Conservation (phyloP, 805 yeast genomes). For the Candida taoyuanica region DNA sequence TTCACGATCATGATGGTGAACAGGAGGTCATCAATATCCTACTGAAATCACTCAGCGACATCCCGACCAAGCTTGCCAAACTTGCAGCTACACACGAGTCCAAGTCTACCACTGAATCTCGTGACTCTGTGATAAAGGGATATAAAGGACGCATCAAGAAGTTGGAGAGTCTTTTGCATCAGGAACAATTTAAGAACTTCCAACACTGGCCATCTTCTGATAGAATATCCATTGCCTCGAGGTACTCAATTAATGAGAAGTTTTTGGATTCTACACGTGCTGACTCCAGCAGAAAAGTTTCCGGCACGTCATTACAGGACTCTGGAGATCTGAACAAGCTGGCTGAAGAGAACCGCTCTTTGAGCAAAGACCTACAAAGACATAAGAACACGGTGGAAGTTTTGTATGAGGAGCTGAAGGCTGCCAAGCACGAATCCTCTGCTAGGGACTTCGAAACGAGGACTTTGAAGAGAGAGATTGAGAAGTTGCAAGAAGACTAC, state of each 20-base stretch:
- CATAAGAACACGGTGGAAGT: slow-evolving; percentile 10
- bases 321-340: slow-evolving; percentile 10
- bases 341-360: slow-evolving; percentile 11
- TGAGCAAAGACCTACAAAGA: slow-evolving; percentile 11
- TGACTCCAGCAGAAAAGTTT: not conserved
- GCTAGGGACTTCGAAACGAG: slow-evolving; percentile 17
- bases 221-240: slow-evolving; percentile 10
- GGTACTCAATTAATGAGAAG: slow-evolving; percentile 12
- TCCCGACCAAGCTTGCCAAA: slow-evolving; percentile 26
- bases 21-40: slow-evolving; percentile 33
- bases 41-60: slow-evolving; percentile 33
- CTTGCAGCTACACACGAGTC: slow-evolving; percentile 3
- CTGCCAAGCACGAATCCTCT: slow-evolving; percentile 10
- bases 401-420: slow-evolving; percentile 17
- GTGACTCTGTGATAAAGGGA: slow-evolving; percentile 45
- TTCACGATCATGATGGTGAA: slow-evolving; percentile 30
- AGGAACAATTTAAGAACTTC: slow-evolving; percentile 57
- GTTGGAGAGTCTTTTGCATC: slow-evolving; percentile 73
- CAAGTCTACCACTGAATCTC: slow-evolving; percentile 1
- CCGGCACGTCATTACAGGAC: not conserved
- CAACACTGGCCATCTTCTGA: slow-evolving; percentile 37
- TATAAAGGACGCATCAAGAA: slow-evolving; percentile 70
- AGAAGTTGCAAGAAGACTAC: slow-evolving; percentile 10
- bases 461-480: slow-evolving; percentile 4
- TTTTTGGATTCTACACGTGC: not conserved